Conservation (phyloP, 805 yeast genomes). For the Yamadazyma insecticola region DNA sequence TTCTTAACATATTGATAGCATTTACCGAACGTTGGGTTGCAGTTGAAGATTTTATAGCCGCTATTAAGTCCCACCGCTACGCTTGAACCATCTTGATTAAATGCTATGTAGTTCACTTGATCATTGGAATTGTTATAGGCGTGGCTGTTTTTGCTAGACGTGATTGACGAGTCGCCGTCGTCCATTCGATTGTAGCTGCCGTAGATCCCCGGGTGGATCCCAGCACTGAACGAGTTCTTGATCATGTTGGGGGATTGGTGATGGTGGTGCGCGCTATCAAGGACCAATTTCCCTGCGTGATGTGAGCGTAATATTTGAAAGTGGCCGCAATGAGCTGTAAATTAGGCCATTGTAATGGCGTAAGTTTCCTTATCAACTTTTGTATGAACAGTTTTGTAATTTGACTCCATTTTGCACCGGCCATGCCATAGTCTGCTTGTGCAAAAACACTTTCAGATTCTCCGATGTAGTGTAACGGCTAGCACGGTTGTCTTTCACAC, state of each 20-base stretch:
- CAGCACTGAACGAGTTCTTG: conserved; percentile 12
- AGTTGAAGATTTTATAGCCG: conserved; percentile 73
- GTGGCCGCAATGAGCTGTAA: no score
- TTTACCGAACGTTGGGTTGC: conserved; percentile 45
- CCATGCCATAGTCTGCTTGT: no score
- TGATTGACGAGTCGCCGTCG: conserved; percentile 14
- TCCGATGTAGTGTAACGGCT: conserved; percentile 53
- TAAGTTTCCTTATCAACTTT: no score
- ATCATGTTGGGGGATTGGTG: conserved; percentile 12
- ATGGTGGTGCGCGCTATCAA: no score
- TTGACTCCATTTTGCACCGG: no score
- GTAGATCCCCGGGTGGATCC: conserved; percentile 10
- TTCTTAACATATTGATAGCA: conserved; percentile 29
- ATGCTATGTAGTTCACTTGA: conserved; percentile 40
- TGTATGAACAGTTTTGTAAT: no score
- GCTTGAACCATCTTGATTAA: conserved; percentile 88
- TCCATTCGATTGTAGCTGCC: conserved; percentile 6
- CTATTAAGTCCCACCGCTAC: conserved; percentile 66
- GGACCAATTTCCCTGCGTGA: no score
- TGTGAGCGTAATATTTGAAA: no score
- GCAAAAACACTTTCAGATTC: no score
- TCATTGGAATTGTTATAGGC: conserved; percentile 12
- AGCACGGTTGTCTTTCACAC: conserved; percentile 53
- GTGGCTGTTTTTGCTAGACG: conserved; percentile 9
- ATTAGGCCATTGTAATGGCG: no score